Base-by-base conservation (phyloP, 805 yeast genomes). In the Candida quercuum region DNA sequence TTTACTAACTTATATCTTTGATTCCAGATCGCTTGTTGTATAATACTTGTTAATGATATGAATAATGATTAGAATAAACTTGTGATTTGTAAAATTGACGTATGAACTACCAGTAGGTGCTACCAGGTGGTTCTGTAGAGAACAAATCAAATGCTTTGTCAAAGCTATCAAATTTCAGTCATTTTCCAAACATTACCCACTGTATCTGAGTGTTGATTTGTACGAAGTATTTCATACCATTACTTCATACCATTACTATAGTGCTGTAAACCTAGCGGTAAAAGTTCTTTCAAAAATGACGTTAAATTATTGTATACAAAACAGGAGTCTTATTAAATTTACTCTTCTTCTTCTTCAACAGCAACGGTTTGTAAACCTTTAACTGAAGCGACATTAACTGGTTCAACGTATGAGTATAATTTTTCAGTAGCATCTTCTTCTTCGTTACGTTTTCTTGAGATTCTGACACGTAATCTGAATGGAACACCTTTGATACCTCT, bases 401-500 rank as follows among this genome's bases (percentile, higher is more conserved):
- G 91, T 81, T 93, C 98, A 65, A 93, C 99, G 74, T 78, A 89
- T 57, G 98, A 88, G 80, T 86, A 93, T 71, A 93, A 81, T 71
- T 89, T 87, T 77, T 87, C 89, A 81, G 83, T 84, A 65, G 99
- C 97, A 69, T 87, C 91, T 80, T 93, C 99, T 79, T 93, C 99
- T 74, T 93, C 97, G 80, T 93, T 93, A 81, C 98, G 87, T 89
- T 84, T 93, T 83, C 96, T 85, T 52, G 98, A 88, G 76, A 93
- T 89, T 79, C 96, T 89, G 70, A 93, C 80, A 80, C 99, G 89
- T 73, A 93, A 69, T 82, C 96, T 89, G 87, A 75, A 77, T 70
- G 95, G 96, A 65, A 87, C 95, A 78, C 97, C 97, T 81, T 89
- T 88, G 76, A 93, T 82, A 80, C 99, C 99, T 79, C 95, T 89